Conservation (phyloP, 2,329 filamentous ascomycete species). For the Claviceps lovelessii region DNA sequence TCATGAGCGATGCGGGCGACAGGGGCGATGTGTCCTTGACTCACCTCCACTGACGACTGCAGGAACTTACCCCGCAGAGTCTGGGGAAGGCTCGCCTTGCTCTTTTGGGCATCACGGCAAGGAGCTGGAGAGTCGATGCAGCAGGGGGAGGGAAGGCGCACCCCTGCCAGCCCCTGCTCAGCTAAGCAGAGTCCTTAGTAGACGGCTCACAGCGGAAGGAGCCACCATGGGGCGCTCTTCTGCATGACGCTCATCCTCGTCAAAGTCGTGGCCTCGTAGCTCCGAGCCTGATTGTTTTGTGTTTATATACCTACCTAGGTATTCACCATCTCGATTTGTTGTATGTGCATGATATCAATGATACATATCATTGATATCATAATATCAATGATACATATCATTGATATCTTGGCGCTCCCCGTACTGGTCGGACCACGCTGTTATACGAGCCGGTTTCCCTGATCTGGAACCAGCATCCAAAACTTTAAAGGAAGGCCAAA, state of each 20-base stretch:
- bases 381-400: no score
- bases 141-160: neutral
- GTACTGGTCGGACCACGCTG: no score
- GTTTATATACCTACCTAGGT: no score
- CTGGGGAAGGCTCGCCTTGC: constrained; percentile 7
- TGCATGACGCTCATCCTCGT: neutral
- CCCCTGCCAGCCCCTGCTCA: neutral
- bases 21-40: neutral
- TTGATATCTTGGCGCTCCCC: no score
- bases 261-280: neutral
- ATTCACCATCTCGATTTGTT: no score
- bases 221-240: neutral
- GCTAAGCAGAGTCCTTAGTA: neutral
- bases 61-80: constrained; percentile 4
- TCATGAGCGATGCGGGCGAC: no score
- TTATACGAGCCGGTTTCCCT: no score
- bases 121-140: neutral
- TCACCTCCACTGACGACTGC: neutral
- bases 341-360: no score
- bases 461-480: neutral
- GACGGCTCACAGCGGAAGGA: neutral
- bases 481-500: neutral
- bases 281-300: neutral
- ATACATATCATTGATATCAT: no score
- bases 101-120: constrained; percentile 5